A percentile compares a stretch with the other conserved stretches of the same genome.
phyloP scores from a whole-genome alignment of 2,329 filamentous ascomycete genomes.

The Verticillium klebahnii region DNA sequence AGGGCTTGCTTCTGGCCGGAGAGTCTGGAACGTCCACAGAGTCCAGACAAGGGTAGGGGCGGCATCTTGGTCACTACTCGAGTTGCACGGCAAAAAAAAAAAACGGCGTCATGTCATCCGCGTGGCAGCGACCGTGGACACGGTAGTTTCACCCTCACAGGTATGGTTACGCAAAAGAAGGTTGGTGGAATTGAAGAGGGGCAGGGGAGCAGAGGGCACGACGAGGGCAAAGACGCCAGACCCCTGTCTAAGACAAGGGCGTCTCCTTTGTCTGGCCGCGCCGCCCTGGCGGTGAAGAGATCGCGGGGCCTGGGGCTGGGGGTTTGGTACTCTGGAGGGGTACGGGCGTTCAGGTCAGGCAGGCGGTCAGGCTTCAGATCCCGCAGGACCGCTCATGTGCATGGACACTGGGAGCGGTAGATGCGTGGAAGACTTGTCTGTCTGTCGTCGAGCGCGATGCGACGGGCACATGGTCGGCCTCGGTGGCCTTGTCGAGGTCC shows the following conservation, averaged over 20 bases:
- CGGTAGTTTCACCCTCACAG: not conserved
- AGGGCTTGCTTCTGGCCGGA: too few relatives aligned
- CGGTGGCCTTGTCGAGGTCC: too few relatives aligned
- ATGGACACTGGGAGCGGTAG: not conserved
- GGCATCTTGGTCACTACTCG: not conserved
- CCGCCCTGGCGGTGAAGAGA: not conserved
- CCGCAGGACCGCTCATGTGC: not conserved
- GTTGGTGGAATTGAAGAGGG: too few relatives aligned
- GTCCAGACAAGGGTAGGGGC: not conserved
- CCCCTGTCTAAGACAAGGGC: not conserved
- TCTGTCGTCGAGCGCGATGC: not conserved
- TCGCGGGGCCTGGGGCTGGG: not conserved
- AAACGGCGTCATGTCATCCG: not conserved
- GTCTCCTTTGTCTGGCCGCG: not conserved
- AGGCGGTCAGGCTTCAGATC: not conserved
- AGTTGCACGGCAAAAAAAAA: not conserved
- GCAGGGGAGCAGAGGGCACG: not conserved
- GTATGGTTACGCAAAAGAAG: not conserved
- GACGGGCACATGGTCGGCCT: not conserved
- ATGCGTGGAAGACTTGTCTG: not conserved
- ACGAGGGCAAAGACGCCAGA: not conserved
- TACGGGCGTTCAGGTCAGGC: not conserved
- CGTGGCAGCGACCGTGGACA: not conserved
- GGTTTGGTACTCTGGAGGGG: not conserved
- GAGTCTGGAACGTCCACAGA: not conserved